Conservation (phyloP, 169 alveolate species). For the Sarcocystis neurona region DNA sequence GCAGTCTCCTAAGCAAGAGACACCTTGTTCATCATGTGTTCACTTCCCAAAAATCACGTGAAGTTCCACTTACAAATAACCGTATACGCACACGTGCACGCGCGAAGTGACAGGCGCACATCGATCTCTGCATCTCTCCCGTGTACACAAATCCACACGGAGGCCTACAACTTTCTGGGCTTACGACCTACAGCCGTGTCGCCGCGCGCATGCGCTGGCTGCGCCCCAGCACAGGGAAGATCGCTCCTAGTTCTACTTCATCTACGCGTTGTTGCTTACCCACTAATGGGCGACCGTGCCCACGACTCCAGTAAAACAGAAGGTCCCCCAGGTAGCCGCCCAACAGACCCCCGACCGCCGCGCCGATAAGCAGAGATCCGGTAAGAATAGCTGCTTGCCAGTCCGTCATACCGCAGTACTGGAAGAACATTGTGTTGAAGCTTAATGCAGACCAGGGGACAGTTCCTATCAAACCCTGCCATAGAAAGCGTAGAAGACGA, state of each 20-base stretch:
- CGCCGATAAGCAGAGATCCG: slow-evolving; percentile 84
- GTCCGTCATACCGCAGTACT: slow-evolving; percentile 86
- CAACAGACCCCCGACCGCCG: slow-evolving; percentile 86
- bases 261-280: slow-evolving; percentile 67
- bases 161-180: too few relatives aligned
- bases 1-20: too few relatives aligned
- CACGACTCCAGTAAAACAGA: slow-evolving; percentile 76
- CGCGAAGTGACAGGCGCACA: too few relatives aligned
- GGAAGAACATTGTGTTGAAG: slow-evolving; percentile 87
- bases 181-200: too few relatives aligned
- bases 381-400: slow-evolving; percentile 82
- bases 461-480: slow-evolving; percentile 85
- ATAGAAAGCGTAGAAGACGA: not conserved
- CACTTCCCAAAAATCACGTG: too few relatives aligned
- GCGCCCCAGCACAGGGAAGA: too few relatives aligned
- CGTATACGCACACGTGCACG: too few relatives aligned
- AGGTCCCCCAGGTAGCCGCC: slow-evolving; percentile 87
- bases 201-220: too few relatives aligned
- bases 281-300: slow-evolving; percentile 86
- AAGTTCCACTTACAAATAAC: too few relatives aligned
- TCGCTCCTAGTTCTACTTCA: not conserved
- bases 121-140: too few relatives aligned
- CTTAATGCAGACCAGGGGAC: slow-evolving; percentile 89
- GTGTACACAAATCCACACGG: too few relatives aligned
- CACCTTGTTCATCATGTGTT: too few relatives aligned